These are phyloP conservation scores for Magnolia sinica DNA, from an alignment of 164 flowering plant species.

Conservation along the genomic window DNA sequence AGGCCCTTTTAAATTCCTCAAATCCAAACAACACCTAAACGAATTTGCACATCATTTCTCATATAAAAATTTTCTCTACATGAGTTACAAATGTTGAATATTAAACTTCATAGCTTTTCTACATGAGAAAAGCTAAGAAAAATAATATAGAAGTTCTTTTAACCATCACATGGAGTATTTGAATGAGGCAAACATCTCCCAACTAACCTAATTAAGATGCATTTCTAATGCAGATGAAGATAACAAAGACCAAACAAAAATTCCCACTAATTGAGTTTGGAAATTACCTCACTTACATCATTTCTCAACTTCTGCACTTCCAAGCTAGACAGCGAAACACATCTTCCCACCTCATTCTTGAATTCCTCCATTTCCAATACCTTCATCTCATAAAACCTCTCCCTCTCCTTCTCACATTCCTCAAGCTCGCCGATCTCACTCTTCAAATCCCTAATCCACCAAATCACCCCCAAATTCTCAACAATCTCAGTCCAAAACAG, in stretches of 20 bases:
- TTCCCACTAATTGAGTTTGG: background rate
- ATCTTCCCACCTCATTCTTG: conserved; percentile 23
- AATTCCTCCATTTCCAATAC: conserved; percentile 43
- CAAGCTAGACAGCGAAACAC: conserved; percentile 16
- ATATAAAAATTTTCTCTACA: background rate
- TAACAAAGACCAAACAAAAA: background rate
- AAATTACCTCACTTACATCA: conserved; percentile 34
- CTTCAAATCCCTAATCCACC: conserved; percentile 38
- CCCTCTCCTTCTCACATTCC: conserved; percentile 41
- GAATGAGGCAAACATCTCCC: background rate
- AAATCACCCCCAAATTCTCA: background rate
- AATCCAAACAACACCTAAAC: too few relatives aligned
- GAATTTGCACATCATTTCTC: background rate
- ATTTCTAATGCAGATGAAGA: background rate
- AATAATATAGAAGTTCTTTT: background rate
- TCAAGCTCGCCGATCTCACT: conserved; percentile 45
- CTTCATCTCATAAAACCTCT: conserved; percentile 36
- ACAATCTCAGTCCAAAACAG: too few relatives aligned
- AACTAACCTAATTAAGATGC: background rate
- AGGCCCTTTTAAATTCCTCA: too few relatives aligned
- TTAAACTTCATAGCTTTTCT: background rate
- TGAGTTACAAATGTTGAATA: background rate
- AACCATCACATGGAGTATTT: background rate
- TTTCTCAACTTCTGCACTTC: conserved; percentile 33
- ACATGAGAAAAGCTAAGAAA: background rate